These are phyloP conservation scores for Aspergillus steynii DNA, from an alignment of 495 filamentous ascomycete species.

Conservation along the genomic window DNA sequence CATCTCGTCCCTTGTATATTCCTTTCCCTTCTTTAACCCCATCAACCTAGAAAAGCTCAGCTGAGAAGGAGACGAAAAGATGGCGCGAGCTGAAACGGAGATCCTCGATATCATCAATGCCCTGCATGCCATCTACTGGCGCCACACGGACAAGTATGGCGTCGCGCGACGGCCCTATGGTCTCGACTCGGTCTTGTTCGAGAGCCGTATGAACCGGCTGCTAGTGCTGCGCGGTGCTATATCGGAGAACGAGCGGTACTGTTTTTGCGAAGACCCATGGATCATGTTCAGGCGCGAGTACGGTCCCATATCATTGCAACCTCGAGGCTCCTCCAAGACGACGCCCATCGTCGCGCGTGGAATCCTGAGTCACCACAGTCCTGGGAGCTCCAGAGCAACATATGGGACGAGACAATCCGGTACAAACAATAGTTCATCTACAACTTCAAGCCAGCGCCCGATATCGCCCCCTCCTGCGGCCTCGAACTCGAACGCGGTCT, in stretches of 20 bases:
- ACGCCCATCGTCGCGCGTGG: no score
- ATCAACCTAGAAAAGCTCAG: background rate
- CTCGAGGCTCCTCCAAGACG: background rate
- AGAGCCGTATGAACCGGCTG: conserved; percentile 7
- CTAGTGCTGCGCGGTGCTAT: conserved; percentile 7
- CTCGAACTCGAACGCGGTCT: no score
- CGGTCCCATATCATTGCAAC: background rate
- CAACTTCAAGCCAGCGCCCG: no score
- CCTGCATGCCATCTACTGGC: conserved; percentile 7
- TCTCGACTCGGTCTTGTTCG: conserved; percentile 3
- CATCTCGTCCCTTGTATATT: no score
- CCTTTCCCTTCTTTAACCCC: no score
- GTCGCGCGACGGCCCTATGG: conserved; percentile 10
- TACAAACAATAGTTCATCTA: background rate
- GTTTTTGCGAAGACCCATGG: background rate
- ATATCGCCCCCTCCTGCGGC: no score
- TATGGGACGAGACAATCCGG: background rate
- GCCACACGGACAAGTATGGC: conserved; percentile 3
- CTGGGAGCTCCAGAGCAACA: background rate
- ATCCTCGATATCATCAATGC: conserved; percentile 6
- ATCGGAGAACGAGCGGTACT: background rate
- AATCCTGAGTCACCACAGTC: background rate
- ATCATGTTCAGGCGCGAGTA: background rate
- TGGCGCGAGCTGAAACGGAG: background rate
- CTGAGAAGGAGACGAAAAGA: background rate